Conservation (phyloP, 306 rosid genomes). For the Cucurbita ficifolia region DNA sequence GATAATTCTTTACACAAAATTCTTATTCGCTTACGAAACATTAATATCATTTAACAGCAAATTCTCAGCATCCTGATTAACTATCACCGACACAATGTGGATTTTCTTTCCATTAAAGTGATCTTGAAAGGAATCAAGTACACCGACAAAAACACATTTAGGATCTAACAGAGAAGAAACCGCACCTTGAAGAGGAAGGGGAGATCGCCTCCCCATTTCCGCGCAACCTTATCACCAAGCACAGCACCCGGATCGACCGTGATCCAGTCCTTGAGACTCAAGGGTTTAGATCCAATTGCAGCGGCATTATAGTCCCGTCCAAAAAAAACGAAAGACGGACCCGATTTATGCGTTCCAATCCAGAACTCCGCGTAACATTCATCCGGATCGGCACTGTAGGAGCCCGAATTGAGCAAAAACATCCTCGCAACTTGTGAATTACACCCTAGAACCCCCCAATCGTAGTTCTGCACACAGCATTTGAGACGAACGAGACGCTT, state of each 20-base stretch:
- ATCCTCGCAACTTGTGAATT: conserved; percentile 24
- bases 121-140: background rate
- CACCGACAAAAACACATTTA: background rate
- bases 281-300: background rate
- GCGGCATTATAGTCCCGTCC: background rate
- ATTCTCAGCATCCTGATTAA: background rate
- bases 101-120: background rate
- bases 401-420: conserved; percentile 23
- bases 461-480: conserved; percentile 26
- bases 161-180: background rate
- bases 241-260: conserved; percentile 12
- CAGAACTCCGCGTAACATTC: conserved; percentile 26
- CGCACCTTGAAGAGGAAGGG: conserved; percentile 27
- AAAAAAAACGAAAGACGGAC: conserved; percentile 10
- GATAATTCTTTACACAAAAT: background rate
- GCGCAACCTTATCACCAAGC: conserved; percentile 19
- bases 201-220: conserved; percentile 26
- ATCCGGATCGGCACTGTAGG: conserved; percentile 9
- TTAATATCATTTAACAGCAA: background rate
- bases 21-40: background rate
- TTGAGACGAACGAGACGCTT: conserved; percentile 5
- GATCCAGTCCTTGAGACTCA: conserved; percentile 26
- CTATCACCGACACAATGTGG: background rate
- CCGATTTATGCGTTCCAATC: conserved; percentile 33
- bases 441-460: conserved; percentile 21